Evolutionary conservation across 2,329 filamentous ascomycete species (phyloP), one percentile per base, ranked within the genome.

Genomic region (Trichoderma atrobrunneum): DNA sequence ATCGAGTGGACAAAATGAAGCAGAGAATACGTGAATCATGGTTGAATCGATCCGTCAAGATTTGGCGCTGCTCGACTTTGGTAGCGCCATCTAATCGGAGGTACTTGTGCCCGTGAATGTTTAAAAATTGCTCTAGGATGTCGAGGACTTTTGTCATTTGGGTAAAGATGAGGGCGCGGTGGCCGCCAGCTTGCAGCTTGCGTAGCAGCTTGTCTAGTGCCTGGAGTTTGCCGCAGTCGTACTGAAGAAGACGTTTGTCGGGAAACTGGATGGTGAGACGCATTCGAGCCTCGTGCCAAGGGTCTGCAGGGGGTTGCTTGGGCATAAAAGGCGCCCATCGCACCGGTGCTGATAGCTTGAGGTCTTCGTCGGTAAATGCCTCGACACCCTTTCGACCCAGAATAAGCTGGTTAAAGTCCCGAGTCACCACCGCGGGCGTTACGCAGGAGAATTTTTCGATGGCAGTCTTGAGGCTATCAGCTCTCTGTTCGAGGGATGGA

Each of bases 91-190:
- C 96, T 5, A 99, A 88, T 24, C 96, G 94, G 21, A 99, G 88
- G 79, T 99, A 99, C 71, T 97, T 96, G 84, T 98, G 93, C 0
- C 95, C 95, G 78, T 99, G 95, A 65, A 99, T 98, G 79, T 98
- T 98, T 76, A 99, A 89, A 79, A 99, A 99, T 76, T 96, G 94
- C 81, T 99, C 96, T 3, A 99, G 87, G 70, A 99, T 97, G 80
- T 99, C 95, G 21, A 99, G 87, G 60, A 98, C 96, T 80, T 97
- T 97, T 61, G 96, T 98, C 96, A 99, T 99, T 79, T 99, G 96
- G 0, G 97, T 98, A 82, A 99, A 99, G 80, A 99, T 99, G 65
- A 99, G 86, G 11, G 94, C 96, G 8, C 97, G 93, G 78, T 98
- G 96, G 1, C 95, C 94, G 51, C 94, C 94, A 3, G 93, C 89